These are phyloP conservation scores for Xylariales sp. DNA, from an alignment of 2,329 filamentous ascomycete genomes.

Conservation along the genomic window DNA sequence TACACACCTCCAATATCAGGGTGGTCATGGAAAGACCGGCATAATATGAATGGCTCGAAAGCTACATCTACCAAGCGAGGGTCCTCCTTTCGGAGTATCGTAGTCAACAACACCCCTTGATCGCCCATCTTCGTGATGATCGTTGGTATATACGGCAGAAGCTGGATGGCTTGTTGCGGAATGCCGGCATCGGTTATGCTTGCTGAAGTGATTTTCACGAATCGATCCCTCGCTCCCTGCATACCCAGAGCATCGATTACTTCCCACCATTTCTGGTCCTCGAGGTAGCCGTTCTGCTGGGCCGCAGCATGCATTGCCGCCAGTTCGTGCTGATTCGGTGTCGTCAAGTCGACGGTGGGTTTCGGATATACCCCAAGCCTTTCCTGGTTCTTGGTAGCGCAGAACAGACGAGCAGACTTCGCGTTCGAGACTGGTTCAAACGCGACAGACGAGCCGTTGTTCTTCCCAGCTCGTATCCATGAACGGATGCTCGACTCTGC, in stretches of 20 bases:
- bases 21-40: slow-evolving; percentile 51
- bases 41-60: slow-evolving; percentile 66
- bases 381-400: slow-evolving; percentile 29
- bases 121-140: slow-evolving; percentile 80
- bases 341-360: slow-evolving; percentile 65
- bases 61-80: slow-evolving; percentile 58
- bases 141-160: slow-evolving; percentile 83
- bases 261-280: slow-evolving; percentile 69
- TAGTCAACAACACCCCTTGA: slow-evolving; percentile 70
- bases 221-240: slow-evolving; percentile 64
- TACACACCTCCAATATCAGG: slow-evolving; percentile 70
- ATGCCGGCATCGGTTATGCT: slow-evolving; percentile 74
- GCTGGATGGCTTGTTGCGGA: slow-evolving; percentile 75
- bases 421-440: slow-evolving; percentile 86
- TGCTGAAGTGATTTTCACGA: slow-evolving; percentile 62
- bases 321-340: slow-evolving; percentile 81
- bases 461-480: slow-evolving; percentile 61
- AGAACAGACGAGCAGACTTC: slow-evolving; percentile 71
- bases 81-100: slow-evolving; percentile 64
- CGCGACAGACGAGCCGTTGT: slow-evolving; percentile 55
- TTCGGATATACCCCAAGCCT: slow-evolving; percentile 51
- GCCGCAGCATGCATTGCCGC: slow-evolving; percentile 72
- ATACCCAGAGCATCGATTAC: slow-evolving; percentile 78
- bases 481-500: slow-evolving; percentile 56
- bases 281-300: slow-evolving; percentile 61